phyloP scores from a whole-genome alignment of 371 early-diverging fungal genomes.

The Apophysomyces trapeziformis region DNA sequence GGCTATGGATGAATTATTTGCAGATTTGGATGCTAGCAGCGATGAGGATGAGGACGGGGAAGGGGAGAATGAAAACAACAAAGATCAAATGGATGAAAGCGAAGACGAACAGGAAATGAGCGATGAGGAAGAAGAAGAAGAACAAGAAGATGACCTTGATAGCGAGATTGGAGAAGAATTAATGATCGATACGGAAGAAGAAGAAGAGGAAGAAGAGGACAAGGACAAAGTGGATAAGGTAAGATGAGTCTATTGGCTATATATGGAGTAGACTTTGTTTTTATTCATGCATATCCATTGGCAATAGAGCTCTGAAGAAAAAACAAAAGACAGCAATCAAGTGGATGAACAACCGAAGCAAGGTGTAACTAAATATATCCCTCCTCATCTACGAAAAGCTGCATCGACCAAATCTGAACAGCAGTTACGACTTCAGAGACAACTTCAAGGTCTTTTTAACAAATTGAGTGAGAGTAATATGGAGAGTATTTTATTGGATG shows the following conservation, averaged over 20 bases:
- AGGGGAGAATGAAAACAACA: not conserved
- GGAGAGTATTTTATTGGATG: conserved; percentile 79
- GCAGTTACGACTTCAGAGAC: conserved; percentile 71
- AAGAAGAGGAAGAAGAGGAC: conserved; percentile 29
- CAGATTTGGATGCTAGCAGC: conserved; percentile 35
- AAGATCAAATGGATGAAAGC: not conserved
- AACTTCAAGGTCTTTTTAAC: conserved; percentile 88
- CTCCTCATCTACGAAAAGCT: conserved; percentile 85
- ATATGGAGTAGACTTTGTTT: not conserved
- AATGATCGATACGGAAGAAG: conserved; percentile 21
- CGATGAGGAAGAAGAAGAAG: too few relatives aligned
- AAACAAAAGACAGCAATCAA: conserved; percentile 20
- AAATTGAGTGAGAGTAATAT: conserved; percentile 90
- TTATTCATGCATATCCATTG: too few relatives aligned
- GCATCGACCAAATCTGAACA: conserved; percentile 62
- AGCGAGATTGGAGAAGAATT: too few relatives aligned
- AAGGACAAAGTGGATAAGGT: conserved; percentile 22
- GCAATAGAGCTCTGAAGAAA: not conserved
- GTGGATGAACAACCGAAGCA: conserved; percentile 25
- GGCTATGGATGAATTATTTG: conserved; percentile 42
- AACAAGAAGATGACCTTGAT: too few relatives aligned
- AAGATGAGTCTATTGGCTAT: not conserved
- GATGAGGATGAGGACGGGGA: conserved; percentile 34
- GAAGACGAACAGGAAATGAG: too few relatives aligned
- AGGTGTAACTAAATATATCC: conserved; percentile 73